Evolutionary conservation across 306 rosid species (phyloP).

Genomic region (Castanea mollissima): DNA sequence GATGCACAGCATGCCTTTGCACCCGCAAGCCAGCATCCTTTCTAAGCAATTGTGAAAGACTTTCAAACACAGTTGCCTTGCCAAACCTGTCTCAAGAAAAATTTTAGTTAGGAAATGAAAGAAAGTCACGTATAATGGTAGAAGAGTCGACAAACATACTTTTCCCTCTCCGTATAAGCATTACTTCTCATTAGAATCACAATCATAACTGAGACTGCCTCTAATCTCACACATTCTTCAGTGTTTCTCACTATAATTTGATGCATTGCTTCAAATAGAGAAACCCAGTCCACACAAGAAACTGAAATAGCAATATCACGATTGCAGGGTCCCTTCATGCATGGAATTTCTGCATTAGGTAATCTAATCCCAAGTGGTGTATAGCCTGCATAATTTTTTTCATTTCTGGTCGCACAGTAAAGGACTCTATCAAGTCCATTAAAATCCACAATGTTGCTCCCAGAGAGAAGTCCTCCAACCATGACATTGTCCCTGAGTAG

Average conservation of each 20-base stretch:
- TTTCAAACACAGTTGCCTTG: slow-evolving; percentile 49
- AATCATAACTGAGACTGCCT: slow-evolving; percentile 65
- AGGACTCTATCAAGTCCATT: slow-evolving; percentile 35
- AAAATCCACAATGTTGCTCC: slow-evolving; percentile 40
- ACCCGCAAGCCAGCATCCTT: slow-evolving; percentile 70
- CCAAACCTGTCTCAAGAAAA: slow-evolving; percentile 53
- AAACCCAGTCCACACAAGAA: slow-evolving; percentile 60
- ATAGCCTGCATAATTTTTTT: slow-evolving; percentile 19
- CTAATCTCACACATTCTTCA: slow-evolving; percentile 61
- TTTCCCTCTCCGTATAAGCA: slow-evolving; percentile 65
- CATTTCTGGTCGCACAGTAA: slow-evolving; percentile 8
- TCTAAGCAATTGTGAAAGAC: slow-evolving; percentile 57
- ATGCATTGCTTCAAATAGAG: slow-evolving; percentile 57
- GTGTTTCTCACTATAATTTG: slow-evolving; percentile 51
- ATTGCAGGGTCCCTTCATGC: slow-evolving; percentile 41
- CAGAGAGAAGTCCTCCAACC: slow-evolving; percentile 47
- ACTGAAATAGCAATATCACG: slow-evolving; percentile 32
- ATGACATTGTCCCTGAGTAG: slow-evolving; percentile 92
- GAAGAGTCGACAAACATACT: slow-evolving; percentile 45
- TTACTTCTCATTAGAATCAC: slow-evolving; percentile 55
- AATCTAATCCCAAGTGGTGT: slow-evolving; percentile 14
- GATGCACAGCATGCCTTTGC: slow-evolving; percentile 56
- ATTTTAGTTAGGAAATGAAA: slow-evolving; percentile 14
- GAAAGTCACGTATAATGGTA: background rate
- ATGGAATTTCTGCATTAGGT: slow-evolving; percentile 30